These are phyloP conservation scores for Ziziphus jujuba DNA, from an alignment of 306 rosid species.

Conservation along the genomic window DNA sequence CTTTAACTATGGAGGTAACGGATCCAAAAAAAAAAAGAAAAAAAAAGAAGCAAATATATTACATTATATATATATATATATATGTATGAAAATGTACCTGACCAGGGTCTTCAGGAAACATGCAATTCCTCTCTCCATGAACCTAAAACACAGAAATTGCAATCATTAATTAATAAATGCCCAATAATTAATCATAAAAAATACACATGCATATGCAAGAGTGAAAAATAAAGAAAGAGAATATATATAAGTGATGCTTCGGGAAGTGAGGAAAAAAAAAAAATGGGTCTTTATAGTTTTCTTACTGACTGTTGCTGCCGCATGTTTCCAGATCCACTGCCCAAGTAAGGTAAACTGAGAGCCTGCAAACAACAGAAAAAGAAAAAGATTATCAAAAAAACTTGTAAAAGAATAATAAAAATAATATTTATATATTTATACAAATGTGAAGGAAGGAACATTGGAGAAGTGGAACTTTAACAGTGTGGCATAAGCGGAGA, in stretches of 20 bases:
- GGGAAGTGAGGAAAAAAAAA: constrained; percentile 40
- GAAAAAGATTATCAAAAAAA: background rate
- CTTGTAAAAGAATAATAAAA: no score
- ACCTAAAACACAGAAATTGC: constrained; percentile 47
- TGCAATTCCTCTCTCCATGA: constrained; percentile 84
- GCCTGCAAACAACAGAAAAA: constrained; percentile 56
- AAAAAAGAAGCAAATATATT: no score
- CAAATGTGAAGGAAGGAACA: constrained; percentile 22
- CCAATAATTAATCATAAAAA: constrained; percentile 24
- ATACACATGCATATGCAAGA: constrained; percentile 15
- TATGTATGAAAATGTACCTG: constrained; percentile 79
- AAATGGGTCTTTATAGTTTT: constrained; percentile 17
- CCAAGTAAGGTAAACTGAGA: constrained; percentile 92
- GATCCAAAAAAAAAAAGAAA: no score
- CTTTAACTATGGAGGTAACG: no score
- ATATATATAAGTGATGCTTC: constrained; percentile 22
- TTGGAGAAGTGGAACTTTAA: constrained; percentile 39
- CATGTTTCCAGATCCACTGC: constrained; percentile 58
- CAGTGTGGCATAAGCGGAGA: constrained; percentile 35
- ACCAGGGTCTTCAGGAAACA: constrained; percentile 95
- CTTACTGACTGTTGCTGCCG: constrained; percentile 77
- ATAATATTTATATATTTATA: no score
- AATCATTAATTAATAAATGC: constrained; percentile 49
- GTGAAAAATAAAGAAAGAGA: constrained; percentile 27
- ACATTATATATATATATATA: background rate